Evolutionary conservation across 2,329 filamentous ascomycete genomes (phyloP).

Genomic region (Penicillium janthinellum): DNA sequence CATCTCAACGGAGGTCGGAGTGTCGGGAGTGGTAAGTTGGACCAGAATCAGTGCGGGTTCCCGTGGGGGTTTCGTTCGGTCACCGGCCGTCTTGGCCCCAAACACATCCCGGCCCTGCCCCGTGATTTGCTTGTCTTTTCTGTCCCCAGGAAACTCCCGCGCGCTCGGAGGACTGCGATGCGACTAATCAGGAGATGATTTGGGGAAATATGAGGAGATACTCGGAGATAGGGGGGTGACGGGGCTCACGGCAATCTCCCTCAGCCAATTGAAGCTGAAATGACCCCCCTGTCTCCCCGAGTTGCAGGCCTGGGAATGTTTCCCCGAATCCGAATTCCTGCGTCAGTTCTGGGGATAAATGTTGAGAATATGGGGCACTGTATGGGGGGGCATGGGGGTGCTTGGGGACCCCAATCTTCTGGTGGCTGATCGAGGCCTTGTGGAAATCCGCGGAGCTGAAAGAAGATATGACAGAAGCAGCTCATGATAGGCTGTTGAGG

Average conservation of each 20-base stretch:
- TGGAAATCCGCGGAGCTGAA: not conserved
- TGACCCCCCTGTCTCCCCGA: not conserved
- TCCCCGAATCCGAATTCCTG: not conserved
- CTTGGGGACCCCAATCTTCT: not conserved
- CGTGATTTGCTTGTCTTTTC: not conserved
- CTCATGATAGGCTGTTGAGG: no score
- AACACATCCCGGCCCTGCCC: not conserved
- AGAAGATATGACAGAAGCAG: not conserved
- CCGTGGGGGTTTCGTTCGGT: constrained; percentile 10
- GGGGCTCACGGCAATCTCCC: not conserved
- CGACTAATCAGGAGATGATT: not conserved
- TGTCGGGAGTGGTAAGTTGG: not conserved
- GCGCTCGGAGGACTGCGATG: not conserved
- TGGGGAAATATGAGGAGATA: not conserved
- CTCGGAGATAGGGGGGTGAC: no score
- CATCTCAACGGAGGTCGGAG: not conserved
- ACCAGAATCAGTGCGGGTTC: constrained; percentile 4
- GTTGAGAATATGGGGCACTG: not conserved
- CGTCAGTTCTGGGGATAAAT: not conserved
- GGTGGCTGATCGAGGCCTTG: not conserved
- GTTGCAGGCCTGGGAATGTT: not conserved
- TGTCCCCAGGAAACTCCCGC: not conserved
- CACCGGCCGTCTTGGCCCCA: constrained; percentile 1
- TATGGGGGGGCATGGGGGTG: not conserved
- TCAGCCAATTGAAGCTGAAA: not conserved